Evolutionary conservation across 805 yeast species (phyloP), one percentile per base, ranked within the genome.

Genomic region (Saccharomycopsis oosterbeekiorum): DNA sequence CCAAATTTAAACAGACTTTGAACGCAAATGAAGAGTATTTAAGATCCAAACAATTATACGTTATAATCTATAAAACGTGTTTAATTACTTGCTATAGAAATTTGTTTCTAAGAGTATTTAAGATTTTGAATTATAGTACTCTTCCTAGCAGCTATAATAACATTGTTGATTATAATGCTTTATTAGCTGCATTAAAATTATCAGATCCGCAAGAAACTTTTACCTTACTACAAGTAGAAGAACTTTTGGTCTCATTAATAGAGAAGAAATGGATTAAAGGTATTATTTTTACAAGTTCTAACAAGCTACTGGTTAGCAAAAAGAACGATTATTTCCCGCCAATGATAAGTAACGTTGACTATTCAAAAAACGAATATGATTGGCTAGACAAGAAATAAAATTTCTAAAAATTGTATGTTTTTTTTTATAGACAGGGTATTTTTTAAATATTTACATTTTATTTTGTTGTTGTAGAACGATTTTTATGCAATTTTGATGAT

Each of bases 251-350:
- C 14, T 56, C 64, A 2, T 59, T 64, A 29, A 57, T 60, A 17
- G 62, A 58, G 15, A 59, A 60, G 43, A 50, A 56, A 26, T 62
- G 61, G 60, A 40, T 60, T 17, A 62, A 59, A 55, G 66, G 64
- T n/a, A 42, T 58, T 43, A 59, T 62, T 15, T 62, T 60, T 54
- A 56, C 65, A n/a, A 19, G 34, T 17, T 14, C 42, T 15, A n/a
- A 40, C 19, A 50, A 55, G 29, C 14, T 62, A 6, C 19, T 57
- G 14, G 19, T 62, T 29, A 34, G 57, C 17, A 64, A 60, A 40
- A 62, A 62, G 54, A 63, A 60, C 17, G 63, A 62, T 37, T 41
- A 51, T 42, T 62, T 64, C 19, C 62, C 62, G 11, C 60, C 56
- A 8, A 41, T 61, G 17, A 54, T 26, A 8, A 40, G 42, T 29